Base-by-base conservation (phyloP, 305 asterid species). In the Fraxinus platypoda region DNA sequence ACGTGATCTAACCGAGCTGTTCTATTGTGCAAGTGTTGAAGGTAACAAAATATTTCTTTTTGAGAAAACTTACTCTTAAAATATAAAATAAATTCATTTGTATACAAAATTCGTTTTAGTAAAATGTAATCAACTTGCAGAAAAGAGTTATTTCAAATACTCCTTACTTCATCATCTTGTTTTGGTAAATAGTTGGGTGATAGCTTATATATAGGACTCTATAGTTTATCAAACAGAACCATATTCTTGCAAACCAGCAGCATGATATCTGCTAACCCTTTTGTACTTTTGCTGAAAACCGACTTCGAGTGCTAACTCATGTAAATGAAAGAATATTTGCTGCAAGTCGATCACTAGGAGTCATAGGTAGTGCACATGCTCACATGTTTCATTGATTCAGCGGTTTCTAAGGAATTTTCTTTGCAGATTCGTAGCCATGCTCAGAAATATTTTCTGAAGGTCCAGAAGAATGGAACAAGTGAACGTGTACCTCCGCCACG, bases 401-500 rank as follows among this genome's bases (percentile, higher is more conserved):
- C 76, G 59, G 81, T 74, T 76, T 34, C 87, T 89, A 74, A 89
- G 21, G 77, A 78, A 8, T 78, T 74, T 76, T 52, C 77, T 85
- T 80, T 90, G 87, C 97, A 95, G 99, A 95, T 95, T 33, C 99
- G 97, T 52, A 95, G 99, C 86, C 99, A 94, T 83, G 98, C 99
- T 30, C 99, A 95, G 90, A 95, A 95, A 80, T 95, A 95, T 86
- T 95, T 94, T 84, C 85, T 93, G 86, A 95, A 95, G 90, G 97
- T 94, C 81, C 97, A 94, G 87, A 95, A 95, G 89, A 93, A 88
- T 85, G 99, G 99, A 38, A 85, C 92, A 35, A 91, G 90, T 25
- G 98, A 92, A 81, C 98, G 90, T 84, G 90, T 95, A 75, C 98
- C 99, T 83, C 99, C 99, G 6, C 99, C 98, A 21, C 94, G 99